These are phyloP conservation scores for Helotiales sp. DNA, from an alignment of 2,329 filamentous ascomycete genomes.

Conservation along the genomic window DNA sequence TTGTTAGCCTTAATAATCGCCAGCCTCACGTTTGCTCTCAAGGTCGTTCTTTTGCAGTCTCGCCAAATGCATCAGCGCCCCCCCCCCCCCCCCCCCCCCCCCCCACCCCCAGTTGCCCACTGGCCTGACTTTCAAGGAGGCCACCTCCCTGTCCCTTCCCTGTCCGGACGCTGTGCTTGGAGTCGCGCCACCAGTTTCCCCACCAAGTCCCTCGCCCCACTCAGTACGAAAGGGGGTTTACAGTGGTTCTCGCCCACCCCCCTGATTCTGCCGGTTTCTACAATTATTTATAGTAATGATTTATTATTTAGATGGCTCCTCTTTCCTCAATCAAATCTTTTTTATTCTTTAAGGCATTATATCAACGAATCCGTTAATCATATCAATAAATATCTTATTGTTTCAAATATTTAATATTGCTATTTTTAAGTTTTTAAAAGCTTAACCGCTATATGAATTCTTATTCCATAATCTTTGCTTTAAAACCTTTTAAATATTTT, in stretches of 20 bases:
- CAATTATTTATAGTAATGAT: neutral
- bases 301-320: neutral
- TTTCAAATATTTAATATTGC: conserved; percentile 27
- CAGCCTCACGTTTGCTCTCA: no score
- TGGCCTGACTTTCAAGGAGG: no score
- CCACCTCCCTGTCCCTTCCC: no score
- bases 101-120: no score
- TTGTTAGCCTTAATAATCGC: no score
- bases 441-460: conserved; percentile 18
- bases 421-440: conserved; percentile 20
- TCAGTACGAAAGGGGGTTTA: neutral
- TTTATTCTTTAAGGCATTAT: conserved; percentile 18
- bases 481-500: conserved; percentile 26
- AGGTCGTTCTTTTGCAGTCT: no score
- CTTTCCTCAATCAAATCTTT: conserved; percentile 24
- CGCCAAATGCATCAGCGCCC: no score
- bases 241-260: neutral
- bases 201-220: no score
- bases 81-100: no score
- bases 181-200: no score
- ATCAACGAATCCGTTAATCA: conserved; percentile 26
- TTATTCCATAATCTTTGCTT: conserved; percentile 24
- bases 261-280: neutral
- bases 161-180: no score
- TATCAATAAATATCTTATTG: conserved; percentile 26